Evolutionary conservation across 768 basidiomycete genomes (phyloP).

Genomic region (Tulasnella sp.): DNA sequence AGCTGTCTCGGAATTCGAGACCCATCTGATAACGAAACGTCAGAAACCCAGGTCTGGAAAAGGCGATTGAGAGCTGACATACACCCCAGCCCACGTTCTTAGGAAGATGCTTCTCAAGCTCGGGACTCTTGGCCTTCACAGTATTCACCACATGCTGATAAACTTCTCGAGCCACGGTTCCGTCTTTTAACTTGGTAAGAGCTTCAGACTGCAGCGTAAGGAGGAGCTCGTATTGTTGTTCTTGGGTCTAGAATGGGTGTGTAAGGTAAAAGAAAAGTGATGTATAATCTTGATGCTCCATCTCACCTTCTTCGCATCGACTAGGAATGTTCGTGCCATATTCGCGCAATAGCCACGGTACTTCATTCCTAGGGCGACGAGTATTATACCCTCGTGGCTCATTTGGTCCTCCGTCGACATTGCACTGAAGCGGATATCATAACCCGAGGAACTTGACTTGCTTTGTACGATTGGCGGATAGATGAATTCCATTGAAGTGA

Average conservation of each 20-base stretch:
- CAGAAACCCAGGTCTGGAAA: background rate
- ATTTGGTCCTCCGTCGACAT: constrained; percentile 84
- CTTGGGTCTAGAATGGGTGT: constrained; percentile 71
- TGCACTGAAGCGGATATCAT: constrained; percentile 85
- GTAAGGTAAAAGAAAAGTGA: background rate
- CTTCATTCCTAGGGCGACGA: constrained; percentile 84
- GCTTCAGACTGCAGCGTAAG: constrained; percentile 77
- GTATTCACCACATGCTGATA: constrained; percentile 74
- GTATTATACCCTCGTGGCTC: constrained; percentile 83
- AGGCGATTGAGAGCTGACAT: constrained; percentile 41
- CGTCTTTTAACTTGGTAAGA: constrained; percentile 76
- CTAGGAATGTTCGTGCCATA: constrained; percentile 91
- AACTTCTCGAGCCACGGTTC: constrained; percentile 73
- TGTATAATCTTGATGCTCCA: background rate
- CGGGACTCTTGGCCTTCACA: constrained; percentile 76
- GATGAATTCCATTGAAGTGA: constrained; percentile 87
- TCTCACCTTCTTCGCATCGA: constrained; percentile 82
- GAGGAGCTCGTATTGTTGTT: constrained; percentile 80
- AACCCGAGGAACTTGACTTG: constrained; percentile 76
- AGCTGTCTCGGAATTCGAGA: constrained; percentile 90
- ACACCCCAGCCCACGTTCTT: constrained; percentile 93
- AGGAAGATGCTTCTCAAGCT: constrained; percentile 79
- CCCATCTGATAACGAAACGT: constrained; percentile 65
- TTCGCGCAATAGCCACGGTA: constrained; percentile 94
- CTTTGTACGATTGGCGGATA: constrained; percentile 97